phyloP scores from a whole-genome alignment of 2,329 filamentous ascomycete genomes.

The Stachybotrys elegans region DNA sequence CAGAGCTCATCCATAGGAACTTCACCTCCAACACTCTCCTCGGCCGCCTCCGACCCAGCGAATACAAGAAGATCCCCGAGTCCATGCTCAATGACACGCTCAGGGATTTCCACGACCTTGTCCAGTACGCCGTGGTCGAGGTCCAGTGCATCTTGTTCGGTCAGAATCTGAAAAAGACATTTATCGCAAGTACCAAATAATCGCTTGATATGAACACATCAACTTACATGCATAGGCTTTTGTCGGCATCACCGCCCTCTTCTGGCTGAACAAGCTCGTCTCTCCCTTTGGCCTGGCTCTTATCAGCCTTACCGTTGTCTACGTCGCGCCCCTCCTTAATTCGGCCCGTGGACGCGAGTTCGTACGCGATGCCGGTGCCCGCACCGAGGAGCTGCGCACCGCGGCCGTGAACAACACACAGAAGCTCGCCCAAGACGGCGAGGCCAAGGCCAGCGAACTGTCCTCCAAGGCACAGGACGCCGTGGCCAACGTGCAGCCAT shows the following conservation, averaged over 20 bases:
- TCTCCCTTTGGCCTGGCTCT: conserved; percentile 10
- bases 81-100: conserved; percentile 13
- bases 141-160: conserved; percentile 11
- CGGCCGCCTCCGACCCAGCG: conserved; percentile 10
- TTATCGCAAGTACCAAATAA: conserved; percentile 6
- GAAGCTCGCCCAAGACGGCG: conserved; percentile 8
- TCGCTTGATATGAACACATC: neutral
- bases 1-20: conserved; percentile 12
- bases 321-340: conserved; percentile 11
- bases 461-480: conserved; percentile 10
- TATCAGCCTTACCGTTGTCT: conserved; percentile 9
- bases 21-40: conserved; percentile 13
- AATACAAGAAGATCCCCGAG: conserved; percentile 14
- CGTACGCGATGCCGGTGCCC: conserved; percentile 7
- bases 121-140: conserved; percentile 10
- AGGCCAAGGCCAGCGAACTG: conserved; percentile 7
- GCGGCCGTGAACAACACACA: conserved; percentile 10
- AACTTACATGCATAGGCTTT: conserved; percentile 8
- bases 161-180: conserved; percentile 10
- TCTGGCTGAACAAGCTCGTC: conserved; percentile 10
- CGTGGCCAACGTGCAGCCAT: neutral
- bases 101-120: conserved; percentile 12
- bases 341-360: conserved; percentile 9
- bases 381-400: conserved; percentile 10
- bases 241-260: conserved; percentile 1